These are phyloP conservation scores for Pyricularia pennisetigena DNA, from an alignment of 2,329 filamentous ascomycete genomes.

Conservation along the genomic window DNA sequence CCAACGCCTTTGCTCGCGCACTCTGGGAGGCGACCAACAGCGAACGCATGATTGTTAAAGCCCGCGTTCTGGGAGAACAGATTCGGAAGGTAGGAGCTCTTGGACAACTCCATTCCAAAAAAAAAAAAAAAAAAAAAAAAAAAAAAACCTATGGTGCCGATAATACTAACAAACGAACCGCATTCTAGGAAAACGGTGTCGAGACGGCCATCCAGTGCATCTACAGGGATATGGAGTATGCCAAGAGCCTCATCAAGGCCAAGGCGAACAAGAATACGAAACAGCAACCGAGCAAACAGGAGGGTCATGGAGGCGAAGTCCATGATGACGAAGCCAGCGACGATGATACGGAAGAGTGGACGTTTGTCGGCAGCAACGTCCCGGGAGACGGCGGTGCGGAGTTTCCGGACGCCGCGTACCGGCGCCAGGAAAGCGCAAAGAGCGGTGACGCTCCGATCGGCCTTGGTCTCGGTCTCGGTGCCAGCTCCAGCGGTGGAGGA, in stretches of 20 bases:
- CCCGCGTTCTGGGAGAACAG: conserved; percentile 68
- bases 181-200: conserved; percentile 73
- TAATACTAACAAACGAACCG: conserved; percentile 17
- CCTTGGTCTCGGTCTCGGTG: background rate
- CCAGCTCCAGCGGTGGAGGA: background rate
- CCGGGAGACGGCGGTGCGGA: conserved; percentile 1
- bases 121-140: background rate
- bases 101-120: background rate
- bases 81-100: conserved; percentile 63
- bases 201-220: conserved; percentile 82
- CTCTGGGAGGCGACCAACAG: conserved; percentile 88
- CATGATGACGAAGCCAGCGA: background rate
- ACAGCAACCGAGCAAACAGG: background rate
- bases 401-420: background rate
- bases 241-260: conserved; percentile 68
- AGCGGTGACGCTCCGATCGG: background rate
- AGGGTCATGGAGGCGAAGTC: background rate
- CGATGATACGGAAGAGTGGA: conserved; percentile 6
- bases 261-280: conserved; percentile 41
- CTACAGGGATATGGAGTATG: conserved; percentile 92
- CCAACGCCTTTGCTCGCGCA: conserved; percentile 73
- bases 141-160: background rate
- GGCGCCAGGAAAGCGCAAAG: background rate
- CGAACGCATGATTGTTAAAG: conserved; percentile 85
- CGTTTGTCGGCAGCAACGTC: conserved; percentile 3